Evolutionary conservation across 2,329 filamentous ascomycete species (phyloP), one percentile per base, ranked within the genome.

Genomic region (Fusarium staphyleae): DNA sequence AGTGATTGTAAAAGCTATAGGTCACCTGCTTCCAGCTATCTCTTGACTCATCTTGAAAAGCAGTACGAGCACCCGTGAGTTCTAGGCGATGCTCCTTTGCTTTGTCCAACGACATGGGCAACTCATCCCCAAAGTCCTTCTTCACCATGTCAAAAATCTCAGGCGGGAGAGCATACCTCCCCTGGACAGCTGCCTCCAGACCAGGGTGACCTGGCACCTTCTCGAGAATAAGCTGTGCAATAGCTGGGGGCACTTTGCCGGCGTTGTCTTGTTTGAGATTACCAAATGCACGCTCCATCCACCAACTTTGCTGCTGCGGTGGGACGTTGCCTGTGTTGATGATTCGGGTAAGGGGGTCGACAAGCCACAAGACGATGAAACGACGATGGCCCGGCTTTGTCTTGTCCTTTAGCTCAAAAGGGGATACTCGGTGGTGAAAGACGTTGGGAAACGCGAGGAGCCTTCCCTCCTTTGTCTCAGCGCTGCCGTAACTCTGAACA

Each of bases 301-400:
- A 74, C 70, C 70, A 74, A 13, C 59, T 60, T 5, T 53, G 57
- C 36, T 72, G 70, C 44, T 74, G 72, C 0, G 71, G 71, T 1
- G 69, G 72, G 0, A 74, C 67, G 8, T 73, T 74, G 0, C 62
- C 70, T 1, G 72, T 74, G 18, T 58, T 67, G 24, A 72, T 65
- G n/a, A 73, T 54, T 0, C 73, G 74, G 0, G 68, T 63, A 11
- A 75, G 58, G 0, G 82, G 83, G 45, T 85, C 81, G 0, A 85
- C 77, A 0, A 85, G 74, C 67, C 78, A 85, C 3, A 85, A 67
- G 0, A 78, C 78, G 2, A 85, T 70, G 36, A 84, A 79, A 32
- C 80, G 77, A 0, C 80, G 72, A 56, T 83, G 78, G 0, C 82
- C 83, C 0, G 79, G 75, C 50, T 74, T 77, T 0, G 76, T 76